Base-by-base conservation (phyloP, 225 moss, liverwort and hornwort species). In the Lunularia cruciata region DNA sequence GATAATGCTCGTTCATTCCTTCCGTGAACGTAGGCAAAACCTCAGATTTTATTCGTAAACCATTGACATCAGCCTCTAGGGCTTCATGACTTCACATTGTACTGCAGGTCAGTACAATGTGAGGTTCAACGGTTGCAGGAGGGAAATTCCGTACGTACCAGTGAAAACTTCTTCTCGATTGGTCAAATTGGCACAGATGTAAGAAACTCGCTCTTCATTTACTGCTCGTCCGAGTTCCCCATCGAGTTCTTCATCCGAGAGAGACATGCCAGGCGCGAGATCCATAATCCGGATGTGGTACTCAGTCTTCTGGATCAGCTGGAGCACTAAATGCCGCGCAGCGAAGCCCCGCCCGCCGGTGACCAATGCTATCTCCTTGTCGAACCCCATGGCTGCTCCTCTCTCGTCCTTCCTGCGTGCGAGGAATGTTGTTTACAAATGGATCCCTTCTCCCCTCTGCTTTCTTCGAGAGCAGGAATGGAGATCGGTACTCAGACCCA, bases 321-420 rank as follows among this genome's bases (percentile, higher is more conserved):
- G 83, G 66, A 77, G 75, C 68, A 98, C 92, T 75, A 92, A 40
- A 57, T 80, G 84, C 61, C 78, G 83, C 10, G 82, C 96, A 0
- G 74, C 79, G 25, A 98, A 92, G n/a, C 96, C 96, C 46, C 92
- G 78, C 37, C 96, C 96, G 13, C 96, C 96, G 19, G 92, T 91
- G 71, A 98, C 90, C 73, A 86, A 28, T 26, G 77, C 74, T 8
- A 75, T 67, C 32, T 67, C 66, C 2, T 71, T 61, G 20, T 71
- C 66, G 62, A 16, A 30, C 47, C 52, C 80, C 80, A 80, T 78
- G 12, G 34, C 38, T 12, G 34, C 27, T 25, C 19, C 26, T 0
- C 14, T 22, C 14, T 46, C 43, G 13, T 14, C 46, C 25, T 61
- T 20, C 63, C 27, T 46, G 27, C 31, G 15, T 4, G 27, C 46